phyloP scores from a whole-genome alignment of 257 asterid species.

The Capsicum baccatum region DNA sequence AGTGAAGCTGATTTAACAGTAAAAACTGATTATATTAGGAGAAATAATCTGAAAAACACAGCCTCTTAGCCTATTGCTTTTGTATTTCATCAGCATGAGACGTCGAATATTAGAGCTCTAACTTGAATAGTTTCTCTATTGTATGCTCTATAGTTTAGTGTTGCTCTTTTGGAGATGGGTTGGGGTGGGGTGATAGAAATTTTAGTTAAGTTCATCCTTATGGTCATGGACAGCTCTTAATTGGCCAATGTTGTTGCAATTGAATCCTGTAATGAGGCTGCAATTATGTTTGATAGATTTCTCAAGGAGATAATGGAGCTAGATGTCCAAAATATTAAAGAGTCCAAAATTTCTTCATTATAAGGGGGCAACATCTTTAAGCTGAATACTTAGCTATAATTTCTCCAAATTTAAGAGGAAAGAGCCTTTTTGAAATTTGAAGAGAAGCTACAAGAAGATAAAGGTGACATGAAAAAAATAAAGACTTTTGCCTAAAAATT shows the following conservation, averaged over 20 bases:
- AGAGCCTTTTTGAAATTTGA: neutral
- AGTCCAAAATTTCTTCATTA: neutral
- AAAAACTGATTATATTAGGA: neutral
- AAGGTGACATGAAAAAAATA: neutral
- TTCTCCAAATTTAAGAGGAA: neutral
- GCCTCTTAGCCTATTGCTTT: neutral
- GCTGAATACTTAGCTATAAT: neutral
- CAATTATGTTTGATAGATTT: neutral
- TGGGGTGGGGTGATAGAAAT: neutral
- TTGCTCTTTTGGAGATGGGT: neutral
- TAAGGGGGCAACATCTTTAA: neutral
- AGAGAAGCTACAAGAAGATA: neutral
- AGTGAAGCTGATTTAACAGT: conserved; percentile 12
- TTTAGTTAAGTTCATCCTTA: neutral
- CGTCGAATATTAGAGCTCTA: neutral
- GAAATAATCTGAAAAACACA: neutral
- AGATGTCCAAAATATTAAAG: neutral
- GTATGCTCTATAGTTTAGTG: neutral
- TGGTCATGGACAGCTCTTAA: neutral
- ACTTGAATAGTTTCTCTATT: neutral
- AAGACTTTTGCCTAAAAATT: neutral
- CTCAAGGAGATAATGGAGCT: neutral
- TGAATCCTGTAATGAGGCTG: neutral
- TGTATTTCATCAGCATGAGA: neutral
- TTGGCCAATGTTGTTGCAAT: neutral